Percentiles rank a stretch among this genome's conserved stretches.
Evolutionary conservation across 805 yeast species (phyloP).

Genomic region (Metschnikowia bowlesiae): DNA sequence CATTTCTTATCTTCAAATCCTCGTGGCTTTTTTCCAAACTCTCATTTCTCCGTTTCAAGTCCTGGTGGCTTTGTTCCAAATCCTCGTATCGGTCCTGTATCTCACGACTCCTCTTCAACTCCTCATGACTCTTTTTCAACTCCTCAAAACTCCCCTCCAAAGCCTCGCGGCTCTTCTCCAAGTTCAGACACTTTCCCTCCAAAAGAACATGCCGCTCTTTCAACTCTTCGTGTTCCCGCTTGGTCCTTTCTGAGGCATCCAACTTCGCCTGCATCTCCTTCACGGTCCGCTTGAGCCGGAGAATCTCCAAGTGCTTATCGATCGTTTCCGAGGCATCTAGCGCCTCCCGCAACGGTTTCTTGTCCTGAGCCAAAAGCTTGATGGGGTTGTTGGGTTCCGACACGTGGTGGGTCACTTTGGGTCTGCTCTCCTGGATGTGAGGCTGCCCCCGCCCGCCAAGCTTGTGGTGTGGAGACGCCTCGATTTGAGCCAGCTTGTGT

Average conservation of each 20-base stretch:
- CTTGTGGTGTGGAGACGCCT: too few relatives aligned
- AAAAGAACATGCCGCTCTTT: too few relatives aligned
- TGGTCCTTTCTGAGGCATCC: not conserved
- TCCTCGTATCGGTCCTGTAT: not conserved
- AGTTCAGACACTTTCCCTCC: not conserved
- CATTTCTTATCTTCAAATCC: not conserved
- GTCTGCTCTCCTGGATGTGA: not conserved
- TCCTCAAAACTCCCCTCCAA: not conserved
- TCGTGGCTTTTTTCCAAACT: not conserved
- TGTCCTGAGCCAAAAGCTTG: constrained; percentile 16
- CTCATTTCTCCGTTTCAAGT: not conserved
- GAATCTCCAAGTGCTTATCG: constrained; percentile 41
- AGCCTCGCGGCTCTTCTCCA: not conserved
- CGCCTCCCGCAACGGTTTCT: constrained; percentile 3
- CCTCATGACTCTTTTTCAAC: not conserved
- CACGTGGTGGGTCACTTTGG: not conserved
- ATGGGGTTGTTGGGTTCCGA: constrained; percentile 21
- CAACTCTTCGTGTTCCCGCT: not conserved
- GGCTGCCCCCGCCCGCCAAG: not conserved
- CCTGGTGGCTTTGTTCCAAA: not conserved
- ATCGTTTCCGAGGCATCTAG: constrained; percentile 36
- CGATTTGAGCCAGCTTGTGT: not conserved
- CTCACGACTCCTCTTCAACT: not conserved
- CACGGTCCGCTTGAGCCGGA: constrained; percentile 32
- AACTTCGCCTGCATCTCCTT: not conserved